phyloP scores from a whole-genome alignment of 768 basidiomycete genomes.

The Solioccasus polychromus region DNA sequence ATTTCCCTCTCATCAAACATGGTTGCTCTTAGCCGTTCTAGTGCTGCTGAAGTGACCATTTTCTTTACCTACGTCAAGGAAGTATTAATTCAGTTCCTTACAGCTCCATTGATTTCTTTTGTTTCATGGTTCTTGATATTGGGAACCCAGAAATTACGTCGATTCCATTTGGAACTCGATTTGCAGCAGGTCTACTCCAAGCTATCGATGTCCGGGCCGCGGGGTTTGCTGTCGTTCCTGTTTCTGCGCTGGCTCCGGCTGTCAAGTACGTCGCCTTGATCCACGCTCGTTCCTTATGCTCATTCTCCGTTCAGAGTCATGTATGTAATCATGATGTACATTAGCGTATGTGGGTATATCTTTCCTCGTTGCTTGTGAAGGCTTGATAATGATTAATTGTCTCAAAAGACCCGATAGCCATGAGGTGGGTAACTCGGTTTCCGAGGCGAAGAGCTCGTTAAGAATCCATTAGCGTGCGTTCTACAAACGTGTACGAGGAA shows the following conservation, averaged over 20 bases:
- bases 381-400: conserved; percentile 3
- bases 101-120: conserved; percentile 84
- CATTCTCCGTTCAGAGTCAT: conserved; percentile 54
- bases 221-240: conserved; percentile 76
- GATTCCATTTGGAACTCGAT: conserved; percentile 68
- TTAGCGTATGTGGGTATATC: conserved; percentile 65
- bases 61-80: background rate
- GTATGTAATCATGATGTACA: conserved; percentile 93
- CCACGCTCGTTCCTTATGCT: background rate
- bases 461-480: conserved; percentile 62
- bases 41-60: conserved; percentile 57
- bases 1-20: conserved; percentile 92
- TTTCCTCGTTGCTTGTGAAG: background rate
- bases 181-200: conserved; percentile 77
- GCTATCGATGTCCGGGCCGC: conserved; percentile 80
- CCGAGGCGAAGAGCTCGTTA: background rate
- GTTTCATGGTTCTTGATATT: conserved; percentile 86
- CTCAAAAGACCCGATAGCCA: conserved; percentile 67
- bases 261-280: conserved; percentile 60
- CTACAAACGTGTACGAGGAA: conserved; percentile 94
- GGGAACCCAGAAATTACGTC: conserved; percentile 65
- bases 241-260: conserved; percentile 79
- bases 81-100: background rate
- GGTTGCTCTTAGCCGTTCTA: conserved; percentile 78
- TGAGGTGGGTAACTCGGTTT: conserved; percentile 50